A percentile compares a stretch with the other conserved stretches of the same genome.
These are phyloP conservation scores for Malus domestica DNA, from an alignment of 306 rosid genomes.

Conservation along the genomic window DNA sequence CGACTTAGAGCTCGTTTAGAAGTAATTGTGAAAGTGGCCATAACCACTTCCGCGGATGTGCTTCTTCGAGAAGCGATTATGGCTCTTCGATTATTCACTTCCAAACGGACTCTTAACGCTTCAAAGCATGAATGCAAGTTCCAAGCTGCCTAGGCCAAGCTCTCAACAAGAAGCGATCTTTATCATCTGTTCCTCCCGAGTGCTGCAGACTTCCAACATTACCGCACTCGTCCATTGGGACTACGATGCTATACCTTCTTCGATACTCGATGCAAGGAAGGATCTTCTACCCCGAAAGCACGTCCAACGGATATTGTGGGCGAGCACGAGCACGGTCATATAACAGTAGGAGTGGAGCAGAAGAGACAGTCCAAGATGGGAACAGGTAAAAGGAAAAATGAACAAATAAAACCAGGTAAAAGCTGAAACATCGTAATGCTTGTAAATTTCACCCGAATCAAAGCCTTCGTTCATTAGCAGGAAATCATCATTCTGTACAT, in stretches of 20 bases:
- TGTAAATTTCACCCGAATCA: constrained; percentile 15
- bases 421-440: neutral
- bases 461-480: constrained; percentile 20
- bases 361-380: too few species aligned
- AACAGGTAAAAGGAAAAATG: neutral
- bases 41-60: too few species aligned
- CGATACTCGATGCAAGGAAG: neutral
- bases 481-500: constrained; percentile 36
- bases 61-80: too few species aligned
- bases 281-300: neutral
- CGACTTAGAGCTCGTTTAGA: neutral
- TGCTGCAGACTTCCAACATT: too few species aligned
- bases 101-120: too few species aligned
- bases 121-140: neutral
- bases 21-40: neutral
- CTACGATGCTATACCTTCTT: too few species aligned
- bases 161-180: too few species aligned
- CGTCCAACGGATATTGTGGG: neutral
- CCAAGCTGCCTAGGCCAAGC: neutral
- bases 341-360: neutral
- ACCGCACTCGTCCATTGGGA: too few species aligned
- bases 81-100: too few species aligned
- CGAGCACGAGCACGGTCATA: neutral
- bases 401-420: neutral
- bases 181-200: too few species aligned